Conservation (phyloP, 2,329 filamentous ascomycete genomes). For the Verticillium nubilum region DNA sequence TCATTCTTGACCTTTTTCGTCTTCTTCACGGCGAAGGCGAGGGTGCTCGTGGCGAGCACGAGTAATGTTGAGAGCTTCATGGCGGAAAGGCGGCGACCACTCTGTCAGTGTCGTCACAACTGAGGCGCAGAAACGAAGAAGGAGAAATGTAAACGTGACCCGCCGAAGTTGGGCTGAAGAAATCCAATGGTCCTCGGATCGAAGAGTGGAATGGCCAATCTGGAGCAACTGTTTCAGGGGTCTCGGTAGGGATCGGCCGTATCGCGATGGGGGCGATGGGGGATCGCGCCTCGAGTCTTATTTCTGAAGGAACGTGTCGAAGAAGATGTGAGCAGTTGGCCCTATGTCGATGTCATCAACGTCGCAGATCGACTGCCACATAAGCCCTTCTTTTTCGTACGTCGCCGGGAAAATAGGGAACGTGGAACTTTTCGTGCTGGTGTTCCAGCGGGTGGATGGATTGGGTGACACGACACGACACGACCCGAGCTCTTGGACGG, state of each 20-base stretch:
- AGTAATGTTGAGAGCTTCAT: conserved; percentile 42
- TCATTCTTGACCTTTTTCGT: conserved; percentile 31
- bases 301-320: background rate
- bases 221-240: background rate
- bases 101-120: background rate
- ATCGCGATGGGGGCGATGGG: background rate
- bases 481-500: background rate
- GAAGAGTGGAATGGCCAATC: background rate
- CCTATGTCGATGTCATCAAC: background rate
- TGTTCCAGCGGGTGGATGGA: background rate
- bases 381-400: background rate
- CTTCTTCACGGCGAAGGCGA: conserved; percentile 31
- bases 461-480: background rate
- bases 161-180: background rate
- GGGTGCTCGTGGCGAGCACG: conserved; percentile 38
- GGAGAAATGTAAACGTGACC: background rate
- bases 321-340: background rate
- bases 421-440: background rate
- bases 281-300: background rate
- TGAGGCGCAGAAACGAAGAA: background rate
- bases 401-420: background rate
- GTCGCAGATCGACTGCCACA: background rate
- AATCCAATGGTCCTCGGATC: background rate
- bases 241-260: background rate
- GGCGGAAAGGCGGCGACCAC: conserved; percentile 8